Evolutionary conservation across 2,329 filamentous ascomycete species (phyloP).

Genomic region (Ploettnerulaceae sp.): DNA sequence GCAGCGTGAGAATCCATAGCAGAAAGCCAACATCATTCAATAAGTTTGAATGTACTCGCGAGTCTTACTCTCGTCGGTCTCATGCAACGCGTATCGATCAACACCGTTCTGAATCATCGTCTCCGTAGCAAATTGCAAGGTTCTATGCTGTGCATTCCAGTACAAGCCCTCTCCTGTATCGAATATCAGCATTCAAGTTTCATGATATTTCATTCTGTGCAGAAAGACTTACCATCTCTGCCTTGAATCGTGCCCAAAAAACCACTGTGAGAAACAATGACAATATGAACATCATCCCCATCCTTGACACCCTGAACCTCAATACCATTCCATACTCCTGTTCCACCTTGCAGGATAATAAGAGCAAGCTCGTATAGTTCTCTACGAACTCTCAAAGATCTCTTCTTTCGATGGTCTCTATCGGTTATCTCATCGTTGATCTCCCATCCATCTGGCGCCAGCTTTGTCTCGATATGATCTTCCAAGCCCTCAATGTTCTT

Average conservation of each 20-base stretch:
- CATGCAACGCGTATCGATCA: not conserved
- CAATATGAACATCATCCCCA: not conserved
- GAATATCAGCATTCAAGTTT: not conserved
- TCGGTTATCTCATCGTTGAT: not conserved
- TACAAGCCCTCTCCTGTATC: not conserved
- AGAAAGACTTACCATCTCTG: not conserved
- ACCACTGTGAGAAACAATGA: conserved; percentile 1
- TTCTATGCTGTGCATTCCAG: conserved; percentile 1
- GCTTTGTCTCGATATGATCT: not conserved
- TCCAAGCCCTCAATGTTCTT: not conserved
- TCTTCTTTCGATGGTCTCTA: not conserved
- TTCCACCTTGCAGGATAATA: not conserved
- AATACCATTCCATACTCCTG: conserved; percentile 1
- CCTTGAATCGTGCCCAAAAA: not conserved
- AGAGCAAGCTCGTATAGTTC: conserved; percentile 1
- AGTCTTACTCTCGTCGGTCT: conserved; percentile 1
- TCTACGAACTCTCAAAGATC: not conserved
- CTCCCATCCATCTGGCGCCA: conserved; percentile 1
- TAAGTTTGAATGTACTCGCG: too few relatives aligned
- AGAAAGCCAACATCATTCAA: too few relatives aligned
- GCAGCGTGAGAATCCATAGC: too few relatives aligned
- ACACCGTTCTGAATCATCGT: not conserved
- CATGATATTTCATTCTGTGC: not conserved
- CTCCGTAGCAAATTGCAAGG: not conserved
- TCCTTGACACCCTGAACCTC: not conserved